Percentiles rank a stretch among this genome's conserved stretches.
Conservation (phyloP, 805 yeast genomes). For the Debaryomyces maramus region DNA sequence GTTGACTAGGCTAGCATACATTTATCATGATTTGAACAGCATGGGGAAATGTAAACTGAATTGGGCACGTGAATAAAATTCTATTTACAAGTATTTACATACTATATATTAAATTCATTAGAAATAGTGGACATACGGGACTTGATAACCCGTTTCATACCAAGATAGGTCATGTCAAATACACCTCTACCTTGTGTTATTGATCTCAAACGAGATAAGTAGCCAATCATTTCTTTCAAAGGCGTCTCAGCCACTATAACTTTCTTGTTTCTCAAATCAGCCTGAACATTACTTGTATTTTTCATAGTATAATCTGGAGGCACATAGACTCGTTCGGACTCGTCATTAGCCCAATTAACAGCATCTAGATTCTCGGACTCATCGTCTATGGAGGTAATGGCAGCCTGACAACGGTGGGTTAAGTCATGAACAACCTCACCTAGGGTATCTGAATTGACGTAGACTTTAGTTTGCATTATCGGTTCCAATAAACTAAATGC, state of each 20-base stretch:
- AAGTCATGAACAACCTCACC: constrained; percentile 87
- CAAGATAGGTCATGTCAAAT: constrained; percentile 73
- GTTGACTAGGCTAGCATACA: background rate
- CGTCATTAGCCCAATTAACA: constrained; percentile 49
- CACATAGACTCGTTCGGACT: constrained; percentile 62
- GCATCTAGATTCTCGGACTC: constrained; percentile 43
- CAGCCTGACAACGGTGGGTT: constrained; percentile 74
- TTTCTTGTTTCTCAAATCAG: constrained; percentile 44
- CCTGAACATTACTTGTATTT: constrained; percentile 12
- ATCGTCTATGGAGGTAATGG: constrained; percentile 70
- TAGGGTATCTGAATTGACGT: constrained; percentile 65
- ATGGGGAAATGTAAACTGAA: background rate
- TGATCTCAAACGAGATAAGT: constrained; percentile 72
- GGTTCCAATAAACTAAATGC: constrained; percentile 76
- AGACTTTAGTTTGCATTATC: constrained; percentile 72
- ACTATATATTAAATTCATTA: constrained; percentile 12
- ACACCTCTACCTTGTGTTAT: constrained; percentile 88
- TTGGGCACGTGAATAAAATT: background rate
- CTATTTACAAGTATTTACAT: constrained; percentile 1
- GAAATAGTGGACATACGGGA: constrained; percentile 42
- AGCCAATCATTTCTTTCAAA: constrained; percentile 86
- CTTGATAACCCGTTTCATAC: constrained; percentile 65
- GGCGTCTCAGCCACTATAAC: constrained; percentile 80
- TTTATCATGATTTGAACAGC: background rate
- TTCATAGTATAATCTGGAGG: constrained; percentile 75